Evolutionary conservation across 352 stramenopile species (phyloP), one percentile per base, ranked within the genome.

Genomic region (Pythium scleroteichum): DNA sequence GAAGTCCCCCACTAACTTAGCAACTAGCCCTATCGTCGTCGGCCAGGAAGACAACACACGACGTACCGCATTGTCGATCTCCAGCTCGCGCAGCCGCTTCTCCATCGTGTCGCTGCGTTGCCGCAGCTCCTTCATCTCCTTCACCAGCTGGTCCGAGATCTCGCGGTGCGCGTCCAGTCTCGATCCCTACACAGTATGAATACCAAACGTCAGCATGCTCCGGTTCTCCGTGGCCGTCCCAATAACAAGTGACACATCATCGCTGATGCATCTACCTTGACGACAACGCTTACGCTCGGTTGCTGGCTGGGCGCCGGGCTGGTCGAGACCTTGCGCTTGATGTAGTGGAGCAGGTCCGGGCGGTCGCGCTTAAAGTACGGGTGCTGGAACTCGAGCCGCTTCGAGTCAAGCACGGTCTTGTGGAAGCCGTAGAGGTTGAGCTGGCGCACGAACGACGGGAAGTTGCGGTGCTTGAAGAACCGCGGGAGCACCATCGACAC

Each of bases 371-470:
- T 92, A 58, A 98, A 98, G 72, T 93, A 91, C 52, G 86, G 85
- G 59, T 98, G 92, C 71, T 92, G 86, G 72, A 98, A 98, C 74
- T 98, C 91, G n/a, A 95, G 75, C 20, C 85, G 81, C 69, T 94
- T 96, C 41, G 91, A 95, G 72, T 98, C 92, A 40, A 95, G 78
- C 53, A 95, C 84, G 35, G 87, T 95, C 73, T 98, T 98, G 64
- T 94, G 81, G 69, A 98, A 98, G 50, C 92, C 88, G 64, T 98
- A 96, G 55, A 97, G 85, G 68, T 98, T 98, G 27, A 98, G 76
- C 74, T 98, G 92, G 16, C 92, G 88, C 62, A 98, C 90, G 53
- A 97, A 98, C n/a, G 87, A 97, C 54, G 88, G 85, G 60, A 97
- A 96, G 71, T 98, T 98, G 56, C 82, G 84, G 73, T 97, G 91